Conservation (phyloP, 306 rosid genomes). For the Clitoria ternatea region DNA sequence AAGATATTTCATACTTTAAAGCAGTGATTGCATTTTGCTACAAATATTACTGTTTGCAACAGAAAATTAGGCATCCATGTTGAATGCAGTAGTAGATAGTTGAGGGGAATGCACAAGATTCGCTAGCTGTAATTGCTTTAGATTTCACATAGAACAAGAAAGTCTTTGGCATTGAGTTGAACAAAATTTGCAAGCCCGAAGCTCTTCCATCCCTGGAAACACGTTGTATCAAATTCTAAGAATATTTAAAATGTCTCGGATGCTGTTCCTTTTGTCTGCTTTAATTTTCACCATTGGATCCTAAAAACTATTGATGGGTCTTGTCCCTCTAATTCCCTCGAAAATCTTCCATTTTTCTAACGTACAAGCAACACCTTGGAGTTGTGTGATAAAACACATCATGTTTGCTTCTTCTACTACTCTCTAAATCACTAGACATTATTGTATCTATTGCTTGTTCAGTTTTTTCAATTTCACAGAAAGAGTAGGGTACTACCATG, state of each 20-base stretch:
- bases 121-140: slow-evolving; percentile 32
- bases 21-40: no score
- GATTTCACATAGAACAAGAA: slow-evolving; percentile 45
- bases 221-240: slow-evolving; percentile 38
- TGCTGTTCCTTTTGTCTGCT: slow-evolving; percentile 50
- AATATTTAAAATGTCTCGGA: slow-evolving; percentile 28
- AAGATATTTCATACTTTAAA: no score
- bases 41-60: no score
- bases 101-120: slow-evolving; percentile 46
- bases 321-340: slow-evolving; percentile 22
- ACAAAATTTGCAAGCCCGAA: slow-evolving; percentile 41
- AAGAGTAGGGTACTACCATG: neutral
- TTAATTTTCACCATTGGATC: slow-evolving; percentile 31
- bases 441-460: neutral
- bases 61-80: no score
- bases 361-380: slow-evolving; percentile 21
- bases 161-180: slow-evolving; percentile 33
- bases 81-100: no score
- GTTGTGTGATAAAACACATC: slow-evolving; percentile 1
- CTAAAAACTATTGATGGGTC: slow-evolving; percentile 20
- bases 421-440: neutral
- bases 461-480: neutral
- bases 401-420: neutral
- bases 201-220: slow-evolving; percentile 50
- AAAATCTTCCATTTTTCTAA: neutral